A percentile compares a stretch with the other conserved stretches of the same genome.
Evolutionary conservation across 2,329 filamentous ascomycete genomes (phyloP).

Genomic region (Phaeophleospora eucalypticola): DNA sequence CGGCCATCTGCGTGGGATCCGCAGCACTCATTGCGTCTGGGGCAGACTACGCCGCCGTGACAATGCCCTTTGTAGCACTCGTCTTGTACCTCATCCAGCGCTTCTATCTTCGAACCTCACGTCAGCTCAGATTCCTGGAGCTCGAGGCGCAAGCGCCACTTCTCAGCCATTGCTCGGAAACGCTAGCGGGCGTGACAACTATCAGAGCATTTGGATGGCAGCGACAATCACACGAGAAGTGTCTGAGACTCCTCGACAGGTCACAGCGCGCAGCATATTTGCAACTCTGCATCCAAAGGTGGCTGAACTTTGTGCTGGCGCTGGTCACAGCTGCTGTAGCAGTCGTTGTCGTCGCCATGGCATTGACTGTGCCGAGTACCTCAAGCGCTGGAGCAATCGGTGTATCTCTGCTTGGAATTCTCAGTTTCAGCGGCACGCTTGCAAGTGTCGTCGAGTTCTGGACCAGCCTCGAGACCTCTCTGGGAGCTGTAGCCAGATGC

Average conservation of each 20-base stretch:
- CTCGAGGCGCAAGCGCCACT: constrained; percentile 50
- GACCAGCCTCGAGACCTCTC: constrained; percentile 56
- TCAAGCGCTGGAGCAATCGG: constrained; percentile 40
- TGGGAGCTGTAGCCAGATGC: constrained; percentile 55
- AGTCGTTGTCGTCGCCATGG: constrained; percentile 29
- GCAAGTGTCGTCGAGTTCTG: constrained; percentile 50
- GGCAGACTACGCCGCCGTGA: constrained; percentile 38
- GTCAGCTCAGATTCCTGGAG: constrained; percentile 50
- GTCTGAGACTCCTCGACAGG: constrained; percentile 36
- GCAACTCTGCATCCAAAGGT: constrained; percentile 44
- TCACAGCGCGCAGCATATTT: constrained; percentile 46
- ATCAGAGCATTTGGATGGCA: constrained; percentile 53
- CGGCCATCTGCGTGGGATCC: constrained; percentile 29
- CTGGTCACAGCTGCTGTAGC: constrained; percentile 37
- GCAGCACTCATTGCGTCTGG: constrained; percentile 38
- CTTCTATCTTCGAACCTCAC: constrained; percentile 46
- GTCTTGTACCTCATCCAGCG: constrained; percentile 42
- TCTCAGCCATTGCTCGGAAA: constrained; percentile 50
- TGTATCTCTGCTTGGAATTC: constrained; percentile 51
- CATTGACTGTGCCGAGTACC: constrained; percentile 35
- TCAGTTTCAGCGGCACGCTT: constrained; percentile 51
- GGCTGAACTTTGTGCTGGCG: constrained; percentile 41
- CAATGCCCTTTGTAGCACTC: constrained; percentile 37
- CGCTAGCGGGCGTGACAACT: constrained; percentile 45
- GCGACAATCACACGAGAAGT: constrained; percentile 36